Evolutionary conservation across 768 basidiomycete genomes (phyloP).

Genomic region (Plicaturopsis crispa): DNA sequence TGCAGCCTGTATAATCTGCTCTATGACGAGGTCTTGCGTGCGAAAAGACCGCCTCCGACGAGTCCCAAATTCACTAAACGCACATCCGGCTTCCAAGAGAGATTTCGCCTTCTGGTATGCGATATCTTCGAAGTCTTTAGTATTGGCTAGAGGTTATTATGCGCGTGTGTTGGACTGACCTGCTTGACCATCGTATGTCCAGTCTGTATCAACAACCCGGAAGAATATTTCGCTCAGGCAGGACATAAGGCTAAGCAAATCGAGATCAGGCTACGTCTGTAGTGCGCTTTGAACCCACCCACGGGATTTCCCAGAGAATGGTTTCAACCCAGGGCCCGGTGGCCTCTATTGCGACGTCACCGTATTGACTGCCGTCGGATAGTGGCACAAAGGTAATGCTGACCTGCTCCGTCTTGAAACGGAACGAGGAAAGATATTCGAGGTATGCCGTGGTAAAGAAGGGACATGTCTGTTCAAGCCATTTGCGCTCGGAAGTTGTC

Average conservation of each 20-base stretch:
- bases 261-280: too few relatives aligned
- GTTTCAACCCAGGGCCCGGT: conserved; percentile 73
- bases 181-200: conserved; percentile 78
- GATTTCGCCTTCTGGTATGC: conserved; percentile 66
- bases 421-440: conserved; percentile 61
- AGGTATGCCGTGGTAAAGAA: conserved; percentile 72
- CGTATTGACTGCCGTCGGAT: conserved; percentile 40
- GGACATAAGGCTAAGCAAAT: conserved; percentile 89
- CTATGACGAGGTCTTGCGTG: conserved; percentile 72
- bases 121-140: conserved; percentile 36
- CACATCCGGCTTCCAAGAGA: conserved; percentile 57
- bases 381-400: conserved; percentile 54
- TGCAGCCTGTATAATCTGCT: conserved; percentile 58
- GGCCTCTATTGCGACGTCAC: conserved; percentile 66
- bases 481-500: conserved; percentile 52
- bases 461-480: conserved; percentile 64
- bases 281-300: too few relatives aligned
- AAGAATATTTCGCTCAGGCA: conserved; percentile 89
- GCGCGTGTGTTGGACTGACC: conserved; percentile 31
- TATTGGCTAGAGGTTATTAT: not conserved
- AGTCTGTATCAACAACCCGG: conserved; percentile 63
- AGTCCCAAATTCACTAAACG: conserved; percentile 84
- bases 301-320: conserved; percentile 96
- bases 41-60: conserved; percentile 68
- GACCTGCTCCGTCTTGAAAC: conserved; percentile 72